These are phyloP conservation scores for Kalmanozyma brasiliensis DNA, from an alignment of 1,284 basidiomycete species.

Conservation along the genomic window DNA sequence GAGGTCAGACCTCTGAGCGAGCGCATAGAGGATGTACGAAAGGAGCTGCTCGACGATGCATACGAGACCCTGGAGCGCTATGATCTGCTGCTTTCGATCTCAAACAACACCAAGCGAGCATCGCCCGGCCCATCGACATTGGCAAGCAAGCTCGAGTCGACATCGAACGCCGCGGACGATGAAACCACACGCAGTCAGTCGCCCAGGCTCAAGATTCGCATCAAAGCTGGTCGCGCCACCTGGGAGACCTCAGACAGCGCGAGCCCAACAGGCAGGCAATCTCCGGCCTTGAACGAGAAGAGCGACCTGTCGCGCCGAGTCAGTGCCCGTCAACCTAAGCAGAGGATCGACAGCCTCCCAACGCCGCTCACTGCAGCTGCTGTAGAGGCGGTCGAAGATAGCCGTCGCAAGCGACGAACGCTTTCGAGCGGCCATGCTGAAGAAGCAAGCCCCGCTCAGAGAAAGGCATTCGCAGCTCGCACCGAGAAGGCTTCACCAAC, in stretches of 20 bases:
- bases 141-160: conserved; percentile 7
- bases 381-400: conserved; percentile 20
- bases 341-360: conserved; percentile 28
- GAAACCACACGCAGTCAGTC: conserved; percentile 20
- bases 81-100: conserved; percentile 43
- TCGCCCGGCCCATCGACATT: conserved; percentile 18
- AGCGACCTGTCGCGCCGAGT: conserved; percentile 11
- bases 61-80: conserved; percentile 51
- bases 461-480: background rate
- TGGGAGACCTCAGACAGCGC: conserved; percentile 31
- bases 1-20: conserved; percentile 17
- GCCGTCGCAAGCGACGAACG: conserved; percentile 20
- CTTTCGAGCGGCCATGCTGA: conserved; percentile 11
- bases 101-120: conserved; percentile 13
- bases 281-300: background rate
- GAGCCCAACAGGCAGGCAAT: conserved; percentile 11
- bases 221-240: conserved; percentile 28
- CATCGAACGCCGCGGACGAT: conserved; percentile 5
- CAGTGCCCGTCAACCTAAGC: conserved; percentile 37
- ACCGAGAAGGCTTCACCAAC: background rate
- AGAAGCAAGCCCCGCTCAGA: conserved; percentile 2
- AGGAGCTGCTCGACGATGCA: conserved; percentile 53
- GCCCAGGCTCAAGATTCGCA: conserved; percentile 42
- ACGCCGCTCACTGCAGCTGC: conserved; percentile 29
- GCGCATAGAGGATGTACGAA: conserved; percentile 45